phyloP scores from a whole-genome alignment of 176 grass and related monocot genomes.

The Panicum miliaceum region DNA sequence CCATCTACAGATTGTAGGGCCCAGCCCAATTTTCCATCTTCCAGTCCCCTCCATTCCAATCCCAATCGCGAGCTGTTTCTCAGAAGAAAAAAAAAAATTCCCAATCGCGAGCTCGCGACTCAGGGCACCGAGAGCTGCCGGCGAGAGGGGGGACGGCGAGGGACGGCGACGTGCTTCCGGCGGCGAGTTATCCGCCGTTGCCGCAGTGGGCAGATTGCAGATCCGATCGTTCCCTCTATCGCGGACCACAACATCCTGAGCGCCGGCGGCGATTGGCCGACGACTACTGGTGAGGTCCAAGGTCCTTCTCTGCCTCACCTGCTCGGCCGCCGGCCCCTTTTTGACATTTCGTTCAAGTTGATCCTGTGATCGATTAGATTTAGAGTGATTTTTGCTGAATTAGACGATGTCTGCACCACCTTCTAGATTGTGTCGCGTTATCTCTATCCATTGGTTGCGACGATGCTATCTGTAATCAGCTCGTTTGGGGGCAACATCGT shows the following conservation, averaged over 20 bases:
- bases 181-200: not conserved
- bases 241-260: not conserved
- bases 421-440: not conserved
- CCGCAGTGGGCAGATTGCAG: not conserved
- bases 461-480: conserved; percentile 5
- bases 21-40: not conserved
- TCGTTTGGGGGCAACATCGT: not conserved
- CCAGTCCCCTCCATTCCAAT: not conserved
- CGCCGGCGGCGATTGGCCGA: not conserved
- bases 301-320: not conserved
- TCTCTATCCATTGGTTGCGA: not conserved
- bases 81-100: no score
- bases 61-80: not conserved
- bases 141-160: not conserved
- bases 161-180: not conserved
- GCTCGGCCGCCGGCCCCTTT: not conserved
- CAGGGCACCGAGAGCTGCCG: not conserved
- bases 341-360: not conserved
- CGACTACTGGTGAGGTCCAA: not conserved
- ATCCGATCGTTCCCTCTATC: not conserved
- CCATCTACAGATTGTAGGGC: not conserved
- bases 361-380: not conserved
- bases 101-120: not conserved
- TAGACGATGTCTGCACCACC: not conserved
- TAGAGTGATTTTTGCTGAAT: not conserved